Percentiles rank a stretch among this genome's conserved stretches.
Evolutionary conservation across 2,329 filamentous ascomycete species (phyloP).

Genomic region (Fusarium anguioides): DNA sequence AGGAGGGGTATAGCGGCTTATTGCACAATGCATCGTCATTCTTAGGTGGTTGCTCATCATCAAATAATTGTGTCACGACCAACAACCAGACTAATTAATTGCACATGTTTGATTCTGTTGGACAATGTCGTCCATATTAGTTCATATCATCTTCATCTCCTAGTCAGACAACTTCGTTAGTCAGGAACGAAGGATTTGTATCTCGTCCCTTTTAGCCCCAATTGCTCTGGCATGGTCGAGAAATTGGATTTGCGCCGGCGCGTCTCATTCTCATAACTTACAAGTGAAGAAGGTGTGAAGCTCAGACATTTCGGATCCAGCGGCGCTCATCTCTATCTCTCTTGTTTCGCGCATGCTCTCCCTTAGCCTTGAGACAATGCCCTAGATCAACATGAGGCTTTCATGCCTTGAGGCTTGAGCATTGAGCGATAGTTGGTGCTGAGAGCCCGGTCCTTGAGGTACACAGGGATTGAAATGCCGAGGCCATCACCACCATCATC

Average conservation of each 20-base stretch:
- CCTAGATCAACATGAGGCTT: constrained; percentile 9
- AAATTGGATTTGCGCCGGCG: constrained; percentile 32
- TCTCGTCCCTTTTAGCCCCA: background rate
- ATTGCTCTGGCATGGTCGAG: constrained; percentile 30
- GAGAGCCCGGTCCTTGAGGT: background rate
- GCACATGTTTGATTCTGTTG: constrained; percentile 13
- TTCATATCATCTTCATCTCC: constrained; percentile 18
- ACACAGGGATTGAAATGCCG: constrained; percentile 17
- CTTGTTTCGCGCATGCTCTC: constrained; percentile 12
- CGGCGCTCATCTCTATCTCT: constrained; percentile 33
- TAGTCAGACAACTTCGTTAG: constrained; percentile 28
- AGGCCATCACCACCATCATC: constrained; percentile 9
- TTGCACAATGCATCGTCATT: constrained; percentile 40
- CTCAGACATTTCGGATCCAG: constrained; percentile 29
- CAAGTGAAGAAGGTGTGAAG: constrained; percentile 24
- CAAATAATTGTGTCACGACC: constrained; percentile 12
- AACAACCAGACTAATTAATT: constrained; percentile 8
- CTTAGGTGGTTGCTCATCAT: constrained; percentile 44
- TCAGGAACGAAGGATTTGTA: constrained; percentile 34
- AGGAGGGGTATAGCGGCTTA: constrained; percentile 27
- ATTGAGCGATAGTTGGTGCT: background rate
- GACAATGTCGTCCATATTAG: constrained; percentile 6
- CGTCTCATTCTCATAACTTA: constrained; percentile 22
- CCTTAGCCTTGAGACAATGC: constrained; percentile 9
- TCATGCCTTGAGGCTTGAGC: constrained; percentile 25